phyloP scores from a whole-genome alignment of 768 basidiomycete genomes.

The Kwoniella newhampshirensis region DNA sequence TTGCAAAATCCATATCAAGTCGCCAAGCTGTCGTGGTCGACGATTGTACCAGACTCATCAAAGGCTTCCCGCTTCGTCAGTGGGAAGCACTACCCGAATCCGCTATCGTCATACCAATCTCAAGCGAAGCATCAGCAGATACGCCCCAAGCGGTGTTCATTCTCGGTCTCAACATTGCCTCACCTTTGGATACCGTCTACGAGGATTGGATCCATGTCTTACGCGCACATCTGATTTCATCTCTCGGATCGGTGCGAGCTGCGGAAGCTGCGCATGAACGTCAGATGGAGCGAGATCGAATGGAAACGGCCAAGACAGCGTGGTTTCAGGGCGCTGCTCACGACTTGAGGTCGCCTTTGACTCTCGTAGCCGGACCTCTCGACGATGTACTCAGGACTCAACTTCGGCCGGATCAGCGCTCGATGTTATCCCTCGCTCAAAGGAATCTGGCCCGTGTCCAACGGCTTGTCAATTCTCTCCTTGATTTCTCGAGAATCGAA shows the following conservation, averaged over 20 bases:
- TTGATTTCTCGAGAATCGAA: slow-evolving; percentile 53
- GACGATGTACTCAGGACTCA: slow-evolving; percentile 25
- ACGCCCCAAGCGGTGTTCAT: slow-evolving; percentile 27
- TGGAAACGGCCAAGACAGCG: slow-evolving; percentile 25
- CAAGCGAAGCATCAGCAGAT: slow-evolving; percentile 14
- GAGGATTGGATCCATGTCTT: slow-evolving; percentile 31
- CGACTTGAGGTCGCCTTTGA: slow-evolving; percentile 35
- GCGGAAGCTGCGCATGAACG: slow-evolving; percentile 12
- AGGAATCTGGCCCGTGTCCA: slow-evolving; percentile 35
- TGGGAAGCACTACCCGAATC: slow-evolving; percentile 36
- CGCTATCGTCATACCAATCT: slow-evolving; percentile 34
- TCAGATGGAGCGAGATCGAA: slow-evolving; percentile 12
- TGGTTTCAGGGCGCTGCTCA: slow-evolving; percentile 40
- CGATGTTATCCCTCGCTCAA: slow-evolving; percentile 14
- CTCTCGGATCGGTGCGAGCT: slow-evolving; percentile 13
- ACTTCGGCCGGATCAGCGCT: slow-evolving; percentile 3
- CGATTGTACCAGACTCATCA: slow-evolving; percentile 22
- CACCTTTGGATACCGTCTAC: slow-evolving; percentile 27
- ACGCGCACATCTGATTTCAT: slow-evolving; percentile 17
- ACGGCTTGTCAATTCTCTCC: slow-evolving; percentile 51
- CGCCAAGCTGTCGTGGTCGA: slow-evolving; percentile 27
- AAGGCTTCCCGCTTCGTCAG: slow-evolving; percentile 27
- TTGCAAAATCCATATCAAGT: slow-evolving; percentile 21
- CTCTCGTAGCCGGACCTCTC: slow-evolving; percentile 33
- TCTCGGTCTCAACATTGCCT: slow-evolving; percentile 33